A percentile compares a stretch with the other conserved stretches of the same genome.
phyloP scores from a whole-genome alignment of 148 eudicot genomes.

The Beta vulgaris region DNA sequence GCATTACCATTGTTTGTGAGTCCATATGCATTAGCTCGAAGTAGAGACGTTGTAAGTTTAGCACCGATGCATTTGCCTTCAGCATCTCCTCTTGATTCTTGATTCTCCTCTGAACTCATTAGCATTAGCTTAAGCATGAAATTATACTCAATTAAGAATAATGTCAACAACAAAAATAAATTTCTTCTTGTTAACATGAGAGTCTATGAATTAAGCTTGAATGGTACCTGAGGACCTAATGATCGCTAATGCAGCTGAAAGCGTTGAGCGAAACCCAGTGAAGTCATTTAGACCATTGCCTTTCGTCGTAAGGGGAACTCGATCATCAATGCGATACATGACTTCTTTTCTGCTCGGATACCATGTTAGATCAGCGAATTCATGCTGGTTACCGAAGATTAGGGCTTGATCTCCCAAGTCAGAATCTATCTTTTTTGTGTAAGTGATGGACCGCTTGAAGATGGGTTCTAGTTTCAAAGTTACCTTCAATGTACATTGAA shows the following conservation, averaged over 20 bases:
- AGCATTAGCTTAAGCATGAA: background rate
- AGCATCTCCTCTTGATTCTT: conserved; percentile 39
- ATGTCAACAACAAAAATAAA: no score
- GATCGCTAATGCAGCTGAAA: conserved; percentile 30
- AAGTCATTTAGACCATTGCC: conserved; percentile 53
- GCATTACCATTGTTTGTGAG: conserved; percentile 53
- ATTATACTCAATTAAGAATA: background rate
- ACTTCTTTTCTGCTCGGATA: conserved; percentile 55
- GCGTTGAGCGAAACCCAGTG: conserved; percentile 47
- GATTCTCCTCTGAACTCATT: conserved; percentile 59
- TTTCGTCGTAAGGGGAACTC: conserved; percentile 36
- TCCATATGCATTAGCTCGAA: conserved; percentile 40
- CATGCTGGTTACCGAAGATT: conserved; percentile 51
- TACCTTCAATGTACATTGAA: conserved; percentile 34
- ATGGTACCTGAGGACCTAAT: conserved; percentile 43
- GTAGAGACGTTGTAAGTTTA: conserved; percentile 30
- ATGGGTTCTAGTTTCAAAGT: conserved; percentile 56
- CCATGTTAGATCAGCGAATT: conserved; percentile 72
- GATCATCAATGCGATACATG: conserved; percentile 52
- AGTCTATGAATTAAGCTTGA: background rate
- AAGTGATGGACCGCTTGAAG: conserved; percentile 60
- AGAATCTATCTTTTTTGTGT: conserved; percentile 29
- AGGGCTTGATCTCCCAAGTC: conserved; percentile 48
- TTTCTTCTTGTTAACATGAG: background rate
- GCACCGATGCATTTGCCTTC: conserved; percentile 45